These are phyloP conservation scores for Komagataella mondaviorum DNA, from an alignment of 805 yeast species.

Conservation along the genomic window DNA sequence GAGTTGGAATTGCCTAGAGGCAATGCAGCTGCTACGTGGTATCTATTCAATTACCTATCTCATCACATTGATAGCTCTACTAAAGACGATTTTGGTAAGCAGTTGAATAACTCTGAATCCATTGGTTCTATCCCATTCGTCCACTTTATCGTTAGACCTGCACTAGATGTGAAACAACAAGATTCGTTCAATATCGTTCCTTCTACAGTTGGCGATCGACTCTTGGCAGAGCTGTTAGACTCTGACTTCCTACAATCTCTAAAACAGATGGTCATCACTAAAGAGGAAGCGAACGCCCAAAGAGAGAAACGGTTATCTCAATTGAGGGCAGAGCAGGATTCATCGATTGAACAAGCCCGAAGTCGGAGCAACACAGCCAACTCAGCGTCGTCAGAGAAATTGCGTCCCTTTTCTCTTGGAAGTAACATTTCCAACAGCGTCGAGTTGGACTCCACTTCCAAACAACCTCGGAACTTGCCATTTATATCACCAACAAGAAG, in stretches of 20 bases:
- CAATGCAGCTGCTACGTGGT: neutral
- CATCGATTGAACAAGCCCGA: neutral
- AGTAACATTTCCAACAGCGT: neutral
- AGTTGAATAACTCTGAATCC: neutral
- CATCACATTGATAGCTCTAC: neutral
- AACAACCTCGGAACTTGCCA: neutral
- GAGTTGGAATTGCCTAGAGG: neutral
- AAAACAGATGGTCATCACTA: neutral
- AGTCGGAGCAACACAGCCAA: neutral
- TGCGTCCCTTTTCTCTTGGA: slow-evolving; percentile 2
- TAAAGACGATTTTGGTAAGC: neutral
- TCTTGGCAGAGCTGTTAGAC: neutral
- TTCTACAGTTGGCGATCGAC: neutral
- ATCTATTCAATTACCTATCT: neutral
- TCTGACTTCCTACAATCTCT: neutral
- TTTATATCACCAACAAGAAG: neutral
- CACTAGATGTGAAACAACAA: neutral
- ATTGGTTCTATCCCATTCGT: neutral
- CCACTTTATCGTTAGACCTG: slow-evolving; percentile 1
- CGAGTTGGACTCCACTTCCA: neutral
- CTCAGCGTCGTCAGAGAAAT: slow-evolving; percentile 5
- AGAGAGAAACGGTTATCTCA: neutral
- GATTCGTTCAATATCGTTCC: neutral
- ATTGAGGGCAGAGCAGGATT: neutral
- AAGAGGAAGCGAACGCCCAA: neutral